These are phyloP conservation scores for Coemansia sp. DNA, from an alignment of 371 early-diverging fungal species.

Conservation along the genomic window DNA sequence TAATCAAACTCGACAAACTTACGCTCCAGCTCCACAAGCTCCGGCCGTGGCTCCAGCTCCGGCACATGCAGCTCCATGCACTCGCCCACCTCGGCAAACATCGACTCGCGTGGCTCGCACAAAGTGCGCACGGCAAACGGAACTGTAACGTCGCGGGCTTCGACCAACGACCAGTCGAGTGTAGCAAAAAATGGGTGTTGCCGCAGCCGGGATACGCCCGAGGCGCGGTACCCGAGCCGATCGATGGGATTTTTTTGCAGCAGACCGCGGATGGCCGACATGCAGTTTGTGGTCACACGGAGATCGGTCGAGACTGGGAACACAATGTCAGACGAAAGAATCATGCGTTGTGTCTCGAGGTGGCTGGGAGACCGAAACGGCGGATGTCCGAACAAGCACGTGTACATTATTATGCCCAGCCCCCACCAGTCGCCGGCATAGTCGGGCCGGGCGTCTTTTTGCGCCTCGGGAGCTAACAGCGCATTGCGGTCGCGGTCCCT, in stretches of 20 bases:
- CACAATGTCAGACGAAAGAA: constrained; percentile 51
- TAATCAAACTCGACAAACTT: constrained; percentile 44
- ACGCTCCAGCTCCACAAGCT: constrained; percentile 19
- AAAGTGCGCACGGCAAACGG: constrained; percentile 58
- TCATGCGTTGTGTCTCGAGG: constrained; percentile 58
- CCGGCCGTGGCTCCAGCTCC: background rate
- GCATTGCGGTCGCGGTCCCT: too few relatives aligned
- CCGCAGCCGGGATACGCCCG: constrained; percentile 69
- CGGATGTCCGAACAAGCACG: constrained; percentile 87
- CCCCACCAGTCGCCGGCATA: constrained; percentile 92
- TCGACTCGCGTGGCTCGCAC: constrained; percentile 26
- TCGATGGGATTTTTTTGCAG: constrained; percentile 66
- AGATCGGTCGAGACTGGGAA: constrained; percentile 69
- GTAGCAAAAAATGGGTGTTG: constrained; percentile 84
- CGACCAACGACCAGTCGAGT: constrained; percentile 70
- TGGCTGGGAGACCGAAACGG: constrained; percentile 80
- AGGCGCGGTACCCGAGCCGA: constrained; percentile 65
- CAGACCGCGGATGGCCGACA: constrained; percentile 67
- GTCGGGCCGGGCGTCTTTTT: background rate
- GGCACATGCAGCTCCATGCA: constrained; percentile 4
- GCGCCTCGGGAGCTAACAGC: background rate
- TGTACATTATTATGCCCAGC: constrained; percentile 96
- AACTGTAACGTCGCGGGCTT: constrained; percentile 48
- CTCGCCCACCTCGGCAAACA: constrained; percentile 2
- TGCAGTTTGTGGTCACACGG: constrained; percentile 57